phyloP scores from a whole-genome alignment of 495 filamentous ascomycete species.

The Talaromyces liani region DNA sequence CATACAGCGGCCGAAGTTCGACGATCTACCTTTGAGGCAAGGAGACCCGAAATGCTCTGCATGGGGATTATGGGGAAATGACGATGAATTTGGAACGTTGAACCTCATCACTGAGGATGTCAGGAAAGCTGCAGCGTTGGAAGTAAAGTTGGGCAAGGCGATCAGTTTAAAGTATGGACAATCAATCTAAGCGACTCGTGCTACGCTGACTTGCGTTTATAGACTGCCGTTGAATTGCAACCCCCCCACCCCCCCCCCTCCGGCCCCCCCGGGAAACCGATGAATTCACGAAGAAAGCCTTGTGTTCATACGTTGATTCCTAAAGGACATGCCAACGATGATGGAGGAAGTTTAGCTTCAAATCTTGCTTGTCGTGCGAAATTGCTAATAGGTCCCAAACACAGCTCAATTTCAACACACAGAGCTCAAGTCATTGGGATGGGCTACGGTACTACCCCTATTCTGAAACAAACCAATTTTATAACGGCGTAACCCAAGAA shows the following conservation, averaged over 20 bases:
- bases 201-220: background rate
- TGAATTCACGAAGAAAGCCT: slow-evolving; percentile 12
- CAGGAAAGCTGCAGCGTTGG: slow-evolving; percentile 25
- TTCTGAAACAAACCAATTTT: slow-evolving; percentile 30
- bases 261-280: no score
- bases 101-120: slow-evolving; percentile 36
- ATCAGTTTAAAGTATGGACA: slow-evolving; percentile 14
- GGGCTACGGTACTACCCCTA: slow-evolving; percentile 29
- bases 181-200: no score
- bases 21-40: slow-evolving; percentile 33
- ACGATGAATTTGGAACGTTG: slow-evolving; percentile 40
- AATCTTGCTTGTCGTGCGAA: no score
- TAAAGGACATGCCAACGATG: slow-evolving; percentile 13
- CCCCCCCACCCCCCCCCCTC: no score
- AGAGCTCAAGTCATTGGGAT: slow-evolving; percentile 41
- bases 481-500: slow-evolving; percentile 45
- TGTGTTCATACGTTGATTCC: slow-evolving; percentile 9
- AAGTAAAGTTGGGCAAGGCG: slow-evolving; percentile 34
- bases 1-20: slow-evolving; percentile 18
- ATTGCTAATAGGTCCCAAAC: no score
- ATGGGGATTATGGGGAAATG: slow-evolving; percentile 41
- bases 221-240: slow-evolving; percentile 12
- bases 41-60: slow-evolving; percentile 35
- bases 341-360: slow-evolving; percentile 5
- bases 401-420: slow-evolving; percentile 38